Conservation (phyloP, 164 flowering plant genomes). For the Amborella trichopoda region DNA sequence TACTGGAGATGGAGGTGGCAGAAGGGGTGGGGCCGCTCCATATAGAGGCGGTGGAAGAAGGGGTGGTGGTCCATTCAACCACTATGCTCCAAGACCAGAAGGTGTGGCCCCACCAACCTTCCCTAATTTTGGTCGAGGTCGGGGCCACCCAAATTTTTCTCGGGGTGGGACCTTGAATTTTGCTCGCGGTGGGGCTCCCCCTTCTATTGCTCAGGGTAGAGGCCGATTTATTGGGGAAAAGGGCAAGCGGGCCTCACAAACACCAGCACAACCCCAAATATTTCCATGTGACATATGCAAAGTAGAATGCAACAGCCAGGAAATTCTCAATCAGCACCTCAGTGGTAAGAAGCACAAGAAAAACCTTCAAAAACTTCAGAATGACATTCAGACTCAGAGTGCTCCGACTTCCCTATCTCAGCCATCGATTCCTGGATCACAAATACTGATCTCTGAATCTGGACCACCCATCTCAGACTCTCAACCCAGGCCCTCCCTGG, state of each 20-base stretch:
- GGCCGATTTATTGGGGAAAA: neutral
- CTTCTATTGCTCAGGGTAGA: conserved; percentile 8
- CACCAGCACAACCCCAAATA: conserved; percentile 11
- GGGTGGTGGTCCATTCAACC: conserved; percentile 23
- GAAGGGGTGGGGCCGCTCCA: too few relatives aligned
- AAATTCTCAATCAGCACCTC: conserved; percentile 45
- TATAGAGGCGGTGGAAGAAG: conserved; percentile 27
- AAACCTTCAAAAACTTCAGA: conserved; percentile 25
- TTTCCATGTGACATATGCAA: conserved; percentile 54
- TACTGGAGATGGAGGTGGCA: too few relatives aligned
- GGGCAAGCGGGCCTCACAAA: conserved; percentile 3
- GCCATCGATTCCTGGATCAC: neutral
- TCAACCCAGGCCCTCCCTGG: neutral
- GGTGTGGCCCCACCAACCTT: conserved; percentile 15
- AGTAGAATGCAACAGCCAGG: conserved; percentile 42
- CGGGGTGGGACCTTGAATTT: conserved; percentile 18
- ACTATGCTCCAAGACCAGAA: conserved; percentile 11
- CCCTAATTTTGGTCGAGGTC: conserved; percentile 18
- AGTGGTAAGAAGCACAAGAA: conserved; percentile 49
- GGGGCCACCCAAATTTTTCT: conserved; percentile 14
- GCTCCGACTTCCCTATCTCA: neutral
- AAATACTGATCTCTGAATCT: neutral
- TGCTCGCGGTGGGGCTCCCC: conserved; percentile 7
- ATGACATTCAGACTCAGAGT: conserved; percentile 16
- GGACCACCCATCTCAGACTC: neutral